These are phyloP conservation scores for Basidiobolus meristosporus DNA, from an alignment of 371 early-diverging fungal genomes.

Conservation along the genomic window DNA sequence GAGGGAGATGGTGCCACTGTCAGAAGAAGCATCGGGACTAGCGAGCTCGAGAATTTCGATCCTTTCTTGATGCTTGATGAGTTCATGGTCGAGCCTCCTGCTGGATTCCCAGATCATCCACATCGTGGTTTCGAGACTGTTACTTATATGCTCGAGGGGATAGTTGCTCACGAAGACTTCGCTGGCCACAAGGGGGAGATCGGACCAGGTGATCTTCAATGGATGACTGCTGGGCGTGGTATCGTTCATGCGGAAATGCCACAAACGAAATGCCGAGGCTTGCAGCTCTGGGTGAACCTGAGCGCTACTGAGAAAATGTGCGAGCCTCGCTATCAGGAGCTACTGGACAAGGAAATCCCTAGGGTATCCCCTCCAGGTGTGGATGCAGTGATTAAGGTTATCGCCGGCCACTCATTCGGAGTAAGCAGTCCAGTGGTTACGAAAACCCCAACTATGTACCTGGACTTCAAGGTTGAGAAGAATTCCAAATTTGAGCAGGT, in stretches of 20 bases:
- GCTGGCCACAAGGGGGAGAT: slow-evolving; percentile 16
- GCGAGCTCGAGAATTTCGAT: too few species aligned
- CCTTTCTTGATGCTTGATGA: too few species aligned
- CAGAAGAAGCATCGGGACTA: too few species aligned
- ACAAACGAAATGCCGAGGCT: too few species aligned
- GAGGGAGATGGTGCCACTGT: neutral
- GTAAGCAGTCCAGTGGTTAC: slow-evolving; percentile 33
- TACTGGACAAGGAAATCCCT: slow-evolving; percentile 21
- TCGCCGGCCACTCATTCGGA: slow-evolving; percentile 51
- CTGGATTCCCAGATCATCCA: neutral
- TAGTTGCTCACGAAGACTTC: too few species aligned
- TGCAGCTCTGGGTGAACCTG: slow-evolving; percentile 52
- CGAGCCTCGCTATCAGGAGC: slow-evolving; percentile 41
- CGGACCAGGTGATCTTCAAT: slow-evolving; percentile 18
- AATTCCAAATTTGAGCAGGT: slow-evolving; percentile 22
- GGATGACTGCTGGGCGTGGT: slow-evolving; percentile 45
- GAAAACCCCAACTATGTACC: slow-evolving; percentile 45
- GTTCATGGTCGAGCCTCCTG: too few species aligned
- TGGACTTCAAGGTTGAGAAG: slow-evolving; percentile 35
- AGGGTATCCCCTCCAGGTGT: slow-evolving; percentile 20
- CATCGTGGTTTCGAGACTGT: too few species aligned
- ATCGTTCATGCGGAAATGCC: slow-evolving; percentile 50
- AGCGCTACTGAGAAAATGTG: slow-evolving; percentile 43
- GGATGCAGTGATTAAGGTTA: slow-evolving; percentile 44
- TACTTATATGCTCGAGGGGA: too few species aligned